Percentiles rank a stretch among this genome's conserved stretches.
Evolutionary conservation across 2,329 filamentous ascomycete genomes (phyloP).

Genomic region (Raffaelea deltoideospora): DNA sequence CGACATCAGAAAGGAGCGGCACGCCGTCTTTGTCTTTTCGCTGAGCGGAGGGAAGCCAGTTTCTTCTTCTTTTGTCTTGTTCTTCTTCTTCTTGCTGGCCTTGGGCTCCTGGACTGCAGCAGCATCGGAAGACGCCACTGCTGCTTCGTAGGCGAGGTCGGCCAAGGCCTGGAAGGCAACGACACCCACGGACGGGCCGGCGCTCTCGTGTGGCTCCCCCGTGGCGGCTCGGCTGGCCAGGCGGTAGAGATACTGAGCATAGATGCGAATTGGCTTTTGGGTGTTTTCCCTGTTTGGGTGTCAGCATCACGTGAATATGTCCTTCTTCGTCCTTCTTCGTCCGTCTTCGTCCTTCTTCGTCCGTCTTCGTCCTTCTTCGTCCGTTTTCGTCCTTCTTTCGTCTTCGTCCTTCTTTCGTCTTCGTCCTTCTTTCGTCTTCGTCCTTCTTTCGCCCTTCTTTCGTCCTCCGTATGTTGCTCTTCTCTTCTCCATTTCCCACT

Average conservation of each 20-base stretch:
- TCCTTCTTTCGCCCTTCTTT: no score
- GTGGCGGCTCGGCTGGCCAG: constrained; percentile 25
- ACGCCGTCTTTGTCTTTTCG: constrained; percentile 36
- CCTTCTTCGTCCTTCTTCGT: no score
- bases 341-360: no score
- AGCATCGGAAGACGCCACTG: no score
- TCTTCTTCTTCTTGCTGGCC: background rate
- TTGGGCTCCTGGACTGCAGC: background rate
- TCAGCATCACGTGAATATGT: no score
- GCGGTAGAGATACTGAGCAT: constrained; percentile 39
- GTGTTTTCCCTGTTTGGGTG: constrained; percentile 17
- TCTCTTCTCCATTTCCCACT: no score
- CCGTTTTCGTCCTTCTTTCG: no score
- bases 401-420: no score
- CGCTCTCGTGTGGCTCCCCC: constrained; percentile 14
- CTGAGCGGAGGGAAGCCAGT: constrained; percentile 29
- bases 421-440: no score
- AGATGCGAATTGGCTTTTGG: constrained; percentile 30
- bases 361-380: no score
- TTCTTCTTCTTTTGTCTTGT: background rate
- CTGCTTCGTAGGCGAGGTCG: constrained; percentile 38
- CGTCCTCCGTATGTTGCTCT: no score
- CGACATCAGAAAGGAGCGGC: constrained; percentile 40
- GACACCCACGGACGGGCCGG: constrained; percentile 21
- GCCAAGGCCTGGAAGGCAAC: constrained; percentile 36